A percentile compares a stretch with the other conserved stretches of the same genome.
phyloP scores from a whole-genome alignment of 2,329 filamentous ascomycete species.

The Fusarium scirpi region DNA sequence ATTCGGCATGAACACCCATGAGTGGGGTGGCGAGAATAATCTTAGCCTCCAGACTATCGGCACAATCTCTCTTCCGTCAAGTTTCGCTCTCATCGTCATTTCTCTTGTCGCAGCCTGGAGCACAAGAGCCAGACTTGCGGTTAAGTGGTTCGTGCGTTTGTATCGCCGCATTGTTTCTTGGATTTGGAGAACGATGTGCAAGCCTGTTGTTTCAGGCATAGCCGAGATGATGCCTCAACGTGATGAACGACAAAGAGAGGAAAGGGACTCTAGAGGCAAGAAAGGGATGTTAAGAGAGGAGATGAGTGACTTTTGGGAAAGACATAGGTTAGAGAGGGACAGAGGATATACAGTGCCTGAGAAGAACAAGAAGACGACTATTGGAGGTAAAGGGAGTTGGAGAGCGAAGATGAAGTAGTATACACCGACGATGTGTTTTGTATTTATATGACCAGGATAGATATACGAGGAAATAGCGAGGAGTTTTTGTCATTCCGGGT shows the following conservation, averaged over 20 bases:
- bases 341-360: conserved; percentile 55
- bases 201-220: conserved; percentile 33
- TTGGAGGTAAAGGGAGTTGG: conserved; percentile 22
- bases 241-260: conserved; percentile 35
- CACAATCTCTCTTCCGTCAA: conserved; percentile 61
- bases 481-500: not conserved
- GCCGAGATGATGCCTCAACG: conserved; percentile 35
- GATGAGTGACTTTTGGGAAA: conserved; percentile 58
- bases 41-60: conserved; percentile 60
- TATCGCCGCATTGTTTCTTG: conserved; percentile 33
- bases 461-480: not conserved
- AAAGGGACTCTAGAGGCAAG: conserved; percentile 32
- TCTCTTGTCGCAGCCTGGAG: conserved; percentile 70
- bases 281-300: conserved; percentile 46
- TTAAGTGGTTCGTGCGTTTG: conserved; percentile 41
- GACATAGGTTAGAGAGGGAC: conserved; percentile 55
- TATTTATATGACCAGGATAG: not conserved
- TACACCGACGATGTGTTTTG: not conserved
- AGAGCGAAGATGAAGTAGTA: conserved; percentile 23
- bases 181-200: conserved; percentile 41
- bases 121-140: conserved; percentile 54
- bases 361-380: conserved; percentile 50
- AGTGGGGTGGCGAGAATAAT: conserved; percentile 67
- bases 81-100: conserved; percentile 59
- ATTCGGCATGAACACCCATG: conserved; percentile 73